These are phyloP conservation scores for Fraxinus greggii DNA, from an alignment of 305 asterid genomes.

Conservation along the genomic window DNA sequence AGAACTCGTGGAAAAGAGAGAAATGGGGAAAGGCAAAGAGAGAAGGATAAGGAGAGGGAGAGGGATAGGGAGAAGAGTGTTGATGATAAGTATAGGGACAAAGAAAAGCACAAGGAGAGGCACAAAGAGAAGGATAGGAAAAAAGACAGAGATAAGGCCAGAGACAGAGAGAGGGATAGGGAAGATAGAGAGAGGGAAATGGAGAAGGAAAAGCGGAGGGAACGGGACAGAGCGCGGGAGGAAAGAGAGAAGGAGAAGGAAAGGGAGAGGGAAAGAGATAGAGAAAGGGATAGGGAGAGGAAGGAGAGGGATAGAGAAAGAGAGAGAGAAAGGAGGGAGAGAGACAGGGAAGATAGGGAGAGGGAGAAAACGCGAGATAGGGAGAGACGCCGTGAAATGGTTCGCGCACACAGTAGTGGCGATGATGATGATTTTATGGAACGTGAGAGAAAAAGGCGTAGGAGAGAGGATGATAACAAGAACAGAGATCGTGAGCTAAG, in stretches of 20 bases:
- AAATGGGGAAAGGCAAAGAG: slow-evolving; percentile 34
- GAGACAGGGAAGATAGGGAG: slow-evolving; percentile 33
- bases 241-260: slow-evolving; percentile 4
- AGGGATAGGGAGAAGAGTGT: slow-evolving; percentile 9
- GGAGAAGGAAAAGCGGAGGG: slow-evolving; percentile 32
- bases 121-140: slow-evolving; percentile 36
- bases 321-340: slow-evolving; percentile 26
- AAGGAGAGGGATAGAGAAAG: slow-evolving; percentile 29
- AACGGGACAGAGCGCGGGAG: neutral
- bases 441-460: slow-evolving; percentile 66
- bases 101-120: slow-evolving; percentile 32
- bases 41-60: slow-evolving; percentile 20
- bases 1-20: slow-evolving; percentile 52
- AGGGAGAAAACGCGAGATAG: slow-evolving; percentile 46
- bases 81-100: slow-evolving; percentile 10
- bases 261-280: slow-evolving; percentile 11
- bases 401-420: slow-evolving; percentile 52
- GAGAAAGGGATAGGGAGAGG: slow-evolving; percentile 13
- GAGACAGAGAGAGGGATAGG: slow-evolving; percentile 44
- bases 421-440: slow-evolving; percentile 52
- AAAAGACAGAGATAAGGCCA: slow-evolving; percentile 36
- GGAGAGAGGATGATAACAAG: slow-evolving; percentile 56
- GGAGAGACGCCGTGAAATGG: slow-evolving; percentile 52
- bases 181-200: slow-evolving; percentile 33
- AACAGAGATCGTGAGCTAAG: slow-evolving; percentile 40